Evolutionary conservation across 768 basidiomycete genomes (phyloP), one percentile per base, ranked within the genome.

Genomic region (Kondoa subrosea): DNA sequence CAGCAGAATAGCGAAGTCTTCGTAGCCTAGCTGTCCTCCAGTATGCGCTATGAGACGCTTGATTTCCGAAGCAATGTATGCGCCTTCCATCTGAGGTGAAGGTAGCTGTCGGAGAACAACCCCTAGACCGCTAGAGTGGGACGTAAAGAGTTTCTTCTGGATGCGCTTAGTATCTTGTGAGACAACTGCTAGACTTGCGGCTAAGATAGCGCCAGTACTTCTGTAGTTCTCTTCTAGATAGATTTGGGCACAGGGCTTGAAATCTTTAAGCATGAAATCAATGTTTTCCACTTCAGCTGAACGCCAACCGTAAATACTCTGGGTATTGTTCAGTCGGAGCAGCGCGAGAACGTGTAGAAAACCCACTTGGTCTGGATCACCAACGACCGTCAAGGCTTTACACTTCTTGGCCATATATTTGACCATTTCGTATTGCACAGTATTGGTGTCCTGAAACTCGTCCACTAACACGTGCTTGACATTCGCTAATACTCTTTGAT

Each of bases 361-460:
- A 8, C 21, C 12, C 21, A 50, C 40, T 21, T 50, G 40, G 21
- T 50, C 40, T 50, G 40, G 40, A 50, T 50, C 40, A 21, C 40
- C 40, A 21, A 50, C 40, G 8, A 50, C 21, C 21, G 40, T 50
- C 26, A 67, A 21, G 59, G 58, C 83, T 31, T 80, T 77, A 34
- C 78, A 77, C 2, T 77, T 73, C 15, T 79, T 73, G 0, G 85
- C 87, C 64, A 92, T 83, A 2, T 81, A 78, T 69, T 79, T 81
- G 85, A 91, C 86, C 27, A 91, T 82, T 67, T 85, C 81, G 75
- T 90, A 91, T 75, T 91, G 89, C 25, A 84, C 84, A 2, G 79
- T 81, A 71, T 90, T 91, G 0, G 88, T 90, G 76, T 91, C 89
- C 77, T 77, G 88, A 82, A 89, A 90, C 77, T 90, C 87, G 74